Evolutionary conservation across 2,329 filamentous ascomycete species (phyloP), one percentile per base, ranked within the genome.

Genomic region (Biscogniauxia sp.): DNA sequence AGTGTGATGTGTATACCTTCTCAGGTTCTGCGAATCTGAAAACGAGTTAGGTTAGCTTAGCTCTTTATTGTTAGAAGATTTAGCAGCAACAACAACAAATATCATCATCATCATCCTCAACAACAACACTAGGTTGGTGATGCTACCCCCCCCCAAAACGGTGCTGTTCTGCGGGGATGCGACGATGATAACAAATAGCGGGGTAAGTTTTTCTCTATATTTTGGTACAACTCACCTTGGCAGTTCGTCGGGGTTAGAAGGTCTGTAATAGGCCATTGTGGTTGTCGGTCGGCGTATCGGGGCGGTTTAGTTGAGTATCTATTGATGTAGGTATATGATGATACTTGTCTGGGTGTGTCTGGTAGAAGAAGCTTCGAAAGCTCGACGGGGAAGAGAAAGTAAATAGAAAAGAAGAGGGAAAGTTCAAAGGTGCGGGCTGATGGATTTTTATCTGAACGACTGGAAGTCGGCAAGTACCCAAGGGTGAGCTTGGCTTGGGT

Each of bases 191-290:
- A 66, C 61, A 65, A 65, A 62, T 66, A 61, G 69, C 68, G 69
- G 69, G 69, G 69, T 70, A 66, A 56, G 56, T 49, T 25, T 25
- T 23, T 32, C 37, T 55, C 20, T 17, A 23, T 37, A 7, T 37
- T 37, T 9, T 37, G 15, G n/a, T 17, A 41, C 4, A 15, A 78
- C 89, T 79, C 83, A 95, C 90, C 92, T 92, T 74, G 94, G 94
- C 66, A 99, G 87, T 74, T 93, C 91, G 81, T 99, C 94, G 37
- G 93, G 93, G 76, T 99, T 96, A 80, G 93, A 95, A 59, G 89
- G 86, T 76, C 88, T 88, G 79, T 96, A 96, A 83, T 98, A 98
- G 59, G 94, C 94, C 94, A 98, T 98, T 63, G 74, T 77, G 66
- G 7, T n/a, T 45, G 4, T 45, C 15, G 37, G 7, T 32, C 7